Evolutionary conservation across 805 yeast species (phyloP), one percentile per base, ranked within the genome.

Genomic region (Wickerhamiella alocasiicola): DNA sequence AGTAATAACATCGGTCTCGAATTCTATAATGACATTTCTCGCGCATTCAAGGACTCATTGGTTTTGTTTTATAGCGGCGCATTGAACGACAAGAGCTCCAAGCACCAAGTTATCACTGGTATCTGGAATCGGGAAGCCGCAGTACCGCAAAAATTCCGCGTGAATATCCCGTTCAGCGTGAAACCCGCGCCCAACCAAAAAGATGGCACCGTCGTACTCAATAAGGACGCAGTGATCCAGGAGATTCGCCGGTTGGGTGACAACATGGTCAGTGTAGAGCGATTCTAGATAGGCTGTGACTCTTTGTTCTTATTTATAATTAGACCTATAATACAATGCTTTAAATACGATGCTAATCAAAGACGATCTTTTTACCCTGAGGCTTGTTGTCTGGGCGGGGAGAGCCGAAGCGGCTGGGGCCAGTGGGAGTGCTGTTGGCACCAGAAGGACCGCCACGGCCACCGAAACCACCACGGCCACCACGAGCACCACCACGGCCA

Each of bases 121-220:
- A 61, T 91, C 36, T 77, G 88, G 63, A 74, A 80, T 39, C 94
- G 95, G 2, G 59, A 70, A 3, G 68, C 71, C 28, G 59, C 72
- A 46, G 62, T 66, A 15, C 71, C 72, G 46, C 71, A 74, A 55
- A 81, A 77, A 57, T 85, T 84, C 64, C 76, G 78, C 51, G 94
- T 80, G 17, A 82, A 80, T 47, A 57, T 81, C 45, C 93, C 87
- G 11, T 78, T 74, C 52, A 93, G 94, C 1, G 57, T 67, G 4
- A 70, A 66, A 25, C 66, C 54, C 20, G 56, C 52, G 9, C 40
- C 39, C 12, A 34, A 39, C 3, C n/a, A n/a, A n/a, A n/a, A n/a
- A n/a, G 46, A 43, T 4, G 36, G 17, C 17, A 24, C 46, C 21
- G 53, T 48, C 9, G 65, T 64, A 27, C 62, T 84, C 44, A 82